Conservation (phyloP, 805 yeast genomes). For the Lipomyces starkeyi region DNA sequence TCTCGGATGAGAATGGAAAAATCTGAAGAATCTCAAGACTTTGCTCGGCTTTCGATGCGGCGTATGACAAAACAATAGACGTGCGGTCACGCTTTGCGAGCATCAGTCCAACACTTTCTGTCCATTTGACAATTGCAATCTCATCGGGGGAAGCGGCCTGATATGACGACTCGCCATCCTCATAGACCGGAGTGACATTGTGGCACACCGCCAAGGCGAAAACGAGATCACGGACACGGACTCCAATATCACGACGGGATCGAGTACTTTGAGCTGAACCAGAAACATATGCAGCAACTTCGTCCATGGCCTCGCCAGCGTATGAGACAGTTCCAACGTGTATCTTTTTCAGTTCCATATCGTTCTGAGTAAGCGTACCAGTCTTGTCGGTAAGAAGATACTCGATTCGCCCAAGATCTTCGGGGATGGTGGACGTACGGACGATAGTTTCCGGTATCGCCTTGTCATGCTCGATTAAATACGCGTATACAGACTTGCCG, state of each 20-base stretch:
- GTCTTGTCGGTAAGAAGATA: conserved; percentile 92
- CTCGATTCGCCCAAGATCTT: conserved; percentile 94
- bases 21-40: conserved; percentile 63
- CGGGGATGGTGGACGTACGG: conserved; percentile 96
- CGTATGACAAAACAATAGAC: conserved; percentile 70
- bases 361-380: conserved; percentile 96
- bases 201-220: conserved; percentile 92
- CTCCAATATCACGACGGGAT: conserved; percentile 71
- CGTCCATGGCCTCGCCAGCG: conserved; percentile 89
- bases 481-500: conserved; percentile 94
- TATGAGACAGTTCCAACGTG: conserved; percentile 93
- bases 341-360: conserved; percentile 92
- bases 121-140: conserved; percentile 92
- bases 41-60: conserved; percentile 54
- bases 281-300: conserved; percentile 54
- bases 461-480: conserved; percentile 87
- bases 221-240: conserved; percentile 79
- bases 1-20: conserved; percentile 94
- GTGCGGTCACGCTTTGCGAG: conserved; percentile 82
- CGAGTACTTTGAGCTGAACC: conserved; percentile 44
- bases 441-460: conserved; percentile 87
- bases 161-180: conserved; percentile 74
- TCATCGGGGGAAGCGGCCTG: conserved; percentile 99
- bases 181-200: conserved; percentile 92
- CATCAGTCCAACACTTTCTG: conserved; percentile 83